Evolutionary conservation across 148 eudicot species (phyloP).

Genomic region (Vaccinium corymbosum): DNA sequence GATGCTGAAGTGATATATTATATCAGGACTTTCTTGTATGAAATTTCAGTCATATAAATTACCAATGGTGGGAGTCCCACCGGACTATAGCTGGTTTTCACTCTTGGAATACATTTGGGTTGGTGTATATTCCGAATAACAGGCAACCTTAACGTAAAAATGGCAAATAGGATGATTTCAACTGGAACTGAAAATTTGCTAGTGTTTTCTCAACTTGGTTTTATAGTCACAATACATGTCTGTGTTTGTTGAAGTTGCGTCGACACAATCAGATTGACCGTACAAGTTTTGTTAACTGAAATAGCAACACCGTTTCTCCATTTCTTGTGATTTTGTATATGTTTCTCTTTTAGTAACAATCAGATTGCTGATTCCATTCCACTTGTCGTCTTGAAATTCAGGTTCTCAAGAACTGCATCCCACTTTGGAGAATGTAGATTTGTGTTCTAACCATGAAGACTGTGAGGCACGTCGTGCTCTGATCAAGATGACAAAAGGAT

Average conservation of each 20-base stretch:
- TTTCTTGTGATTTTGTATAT: neutral
- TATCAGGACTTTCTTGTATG: neutral
- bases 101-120: neutral
- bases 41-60: neutral
- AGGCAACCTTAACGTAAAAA: neutral
- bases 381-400: constrained; percentile 23
- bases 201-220: neutral
- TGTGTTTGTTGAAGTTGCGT: neutral
- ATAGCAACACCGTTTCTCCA: neutral
- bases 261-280: neutral
- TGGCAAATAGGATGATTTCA: neutral
- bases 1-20: neutral
- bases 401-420: constrained; percentile 79
- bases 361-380: neutral
- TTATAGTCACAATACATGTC: neutral
- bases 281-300: neutral
- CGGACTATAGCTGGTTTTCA: neutral
- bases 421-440: constrained; percentile 37
- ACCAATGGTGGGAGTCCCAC: neutral
- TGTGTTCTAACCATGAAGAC: constrained; percentile 79
- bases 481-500: constrained; percentile 91
- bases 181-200: neutral
- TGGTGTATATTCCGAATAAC: neutral
- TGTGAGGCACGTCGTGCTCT: constrained; percentile 67
- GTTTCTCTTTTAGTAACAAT: neutral